These are phyloP conservation scores for Chaetomiaceae sp. DNA, from an alignment of 2,329 filamentous ascomycete genomes.

Conservation along the genomic window DNA sequence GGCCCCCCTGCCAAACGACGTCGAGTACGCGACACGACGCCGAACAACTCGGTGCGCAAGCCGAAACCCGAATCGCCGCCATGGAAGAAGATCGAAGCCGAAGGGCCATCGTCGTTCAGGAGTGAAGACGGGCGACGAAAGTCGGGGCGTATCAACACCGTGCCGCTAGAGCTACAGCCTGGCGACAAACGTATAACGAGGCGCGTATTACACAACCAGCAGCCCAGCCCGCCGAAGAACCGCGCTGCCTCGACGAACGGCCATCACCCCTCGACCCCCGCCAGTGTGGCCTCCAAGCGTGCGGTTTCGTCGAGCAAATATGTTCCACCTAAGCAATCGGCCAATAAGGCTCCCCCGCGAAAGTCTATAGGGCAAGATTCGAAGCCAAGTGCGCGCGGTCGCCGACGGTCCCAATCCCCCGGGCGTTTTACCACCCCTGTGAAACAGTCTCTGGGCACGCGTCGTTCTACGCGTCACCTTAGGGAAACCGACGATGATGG, in stretches of 20 bases:
- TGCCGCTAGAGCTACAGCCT: slow-evolving; percentile 51
- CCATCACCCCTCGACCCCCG: slow-evolving; percentile 22
- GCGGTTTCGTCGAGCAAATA: slow-evolving; percentile 32
- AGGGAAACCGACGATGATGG: slow-evolving; percentile 30
- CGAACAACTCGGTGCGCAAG: slow-evolving; percentile 36
- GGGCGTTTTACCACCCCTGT: slow-evolving; percentile 34
- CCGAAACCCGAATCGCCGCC: slow-evolving; percentile 70
- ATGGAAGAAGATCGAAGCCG: slow-evolving; percentile 82
- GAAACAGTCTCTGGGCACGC: slow-evolving; percentile 40
- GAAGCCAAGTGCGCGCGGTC: slow-evolving; percentile 30
- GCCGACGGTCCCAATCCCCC: slow-evolving; percentile 41
- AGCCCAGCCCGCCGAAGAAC: slow-evolving; percentile 35
- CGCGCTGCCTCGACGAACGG: slow-evolving; percentile 29
- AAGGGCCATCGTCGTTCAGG: slow-evolving; percentile 84
- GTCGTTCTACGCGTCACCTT: slow-evolving; percentile 40
- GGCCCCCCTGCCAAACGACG: slow-evolving; percentile 62
- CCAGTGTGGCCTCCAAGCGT: slow-evolving; percentile 29
- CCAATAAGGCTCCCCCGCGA: slow-evolving; percentile 15
- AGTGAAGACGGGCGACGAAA: slow-evolving; percentile 67
- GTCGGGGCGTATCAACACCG: slow-evolving; percentile 58
- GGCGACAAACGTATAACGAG: slow-evolving; percentile 51
- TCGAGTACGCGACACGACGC: slow-evolving; percentile 47
- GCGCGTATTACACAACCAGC: slow-evolving; percentile 37
- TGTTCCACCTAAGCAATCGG: slow-evolving; percentile 26
- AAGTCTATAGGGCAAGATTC: slow-evolving; percentile 24